Base-by-base conservation (phyloP, 2,329 filamentous ascomycete genomes). In the Dothidotthia symphoricarpi region DNA sequence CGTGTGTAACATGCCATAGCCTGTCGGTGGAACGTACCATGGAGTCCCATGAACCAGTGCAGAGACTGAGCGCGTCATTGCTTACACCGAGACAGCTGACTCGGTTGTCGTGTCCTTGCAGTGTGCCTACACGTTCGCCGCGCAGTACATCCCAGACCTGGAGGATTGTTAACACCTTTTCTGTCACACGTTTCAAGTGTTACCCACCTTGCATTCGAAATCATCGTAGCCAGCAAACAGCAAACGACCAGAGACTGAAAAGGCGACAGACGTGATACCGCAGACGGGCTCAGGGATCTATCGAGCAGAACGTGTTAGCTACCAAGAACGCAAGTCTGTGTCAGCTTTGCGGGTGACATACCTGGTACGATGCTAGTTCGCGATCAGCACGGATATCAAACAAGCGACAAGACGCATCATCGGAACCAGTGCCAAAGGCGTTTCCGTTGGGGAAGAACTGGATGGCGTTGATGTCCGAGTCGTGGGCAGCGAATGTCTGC, bases 401-500 rank as follows among this genome's bases (percentile, higher is more conserved):
- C 26, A 98, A 79, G 54, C 93, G 84, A 77, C 93, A 98, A 26
- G 91, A 95, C 37, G 93, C 93, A 67, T 98, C 93, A 59, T 98
- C 93, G 29, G 93, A 97, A 41, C 93, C 93, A 37, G 93, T 97
- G 53, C 95, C 93, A 64, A 98, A 97, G 16, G 93, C 95, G 69
- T 97, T 95, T 46, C 93, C 93, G 63, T 97, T 94, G 36, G 93
- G 93, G 82, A 97, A 97, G 76, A 97, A 98, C 68, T 97, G 93
- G 51, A 98, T 96, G 58, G 93, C 93, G 69, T 98, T 98, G 76
- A 98, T 98, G 64, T 98, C 93, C 29, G 90, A 96, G 71, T 97
- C 93, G 71, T 97, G 93, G 17, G 93, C 93, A 36, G 93, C 90
- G 69, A 98, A 98, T 2, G 93, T 98, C 76, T 98, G 93, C 35